Conservation (phyloP, 108 stramenopile species). For the Parietichytrium sp. region DNA sequence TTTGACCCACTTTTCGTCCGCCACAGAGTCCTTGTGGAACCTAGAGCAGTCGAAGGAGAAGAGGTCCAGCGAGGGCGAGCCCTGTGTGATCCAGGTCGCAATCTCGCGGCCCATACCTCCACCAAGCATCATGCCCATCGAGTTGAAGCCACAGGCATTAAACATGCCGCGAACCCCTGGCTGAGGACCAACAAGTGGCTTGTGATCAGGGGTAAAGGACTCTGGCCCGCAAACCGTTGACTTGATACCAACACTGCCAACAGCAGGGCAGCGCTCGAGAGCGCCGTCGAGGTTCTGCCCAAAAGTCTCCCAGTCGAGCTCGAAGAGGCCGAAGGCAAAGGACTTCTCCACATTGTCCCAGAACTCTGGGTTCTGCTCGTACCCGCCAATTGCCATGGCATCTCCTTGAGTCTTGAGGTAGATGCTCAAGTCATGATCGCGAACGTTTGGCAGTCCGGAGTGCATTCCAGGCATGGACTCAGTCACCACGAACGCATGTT, state of each 20-base stretch:
- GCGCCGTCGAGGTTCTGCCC: conserved; percentile 41
- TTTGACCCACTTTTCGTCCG: conserved; percentile 32
- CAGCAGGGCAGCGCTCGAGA: conserved; percentile 14
- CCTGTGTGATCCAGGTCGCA: conserved; percentile 46
- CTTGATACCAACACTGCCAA: conserved; percentile 41
- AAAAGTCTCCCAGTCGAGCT: conserved; percentile 40
- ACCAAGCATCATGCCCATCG: conserved; percentile 48
- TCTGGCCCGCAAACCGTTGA: conserved; percentile 50
- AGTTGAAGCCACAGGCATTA: conserved; percentile 47
- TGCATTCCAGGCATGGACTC: conserved; percentile 23
- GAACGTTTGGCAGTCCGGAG: conserved; percentile 17
- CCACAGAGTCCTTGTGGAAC: conserved; percentile 32
- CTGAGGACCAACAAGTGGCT: conserved; percentile 40
- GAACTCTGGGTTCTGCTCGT: conserved; percentile 42
- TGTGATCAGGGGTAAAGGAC: conserved; percentile 47
- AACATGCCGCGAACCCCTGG: conserved; percentile 42
- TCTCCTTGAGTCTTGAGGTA: conserved; percentile 38
- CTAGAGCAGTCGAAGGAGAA: conserved; percentile 42
- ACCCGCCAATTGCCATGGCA: conserved; percentile 39
- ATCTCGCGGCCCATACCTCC: conserved; percentile 46
- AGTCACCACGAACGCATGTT: conserved; percentile 23
- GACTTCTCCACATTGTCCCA: neutral
- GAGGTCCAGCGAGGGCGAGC: conserved; percentile 32
- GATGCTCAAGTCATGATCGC: conserved; percentile 31
- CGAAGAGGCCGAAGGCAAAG: conserved; percentile 38